Conservation (phyloP, 805 yeast species). For the Metschnikowia hibisci region DNA sequence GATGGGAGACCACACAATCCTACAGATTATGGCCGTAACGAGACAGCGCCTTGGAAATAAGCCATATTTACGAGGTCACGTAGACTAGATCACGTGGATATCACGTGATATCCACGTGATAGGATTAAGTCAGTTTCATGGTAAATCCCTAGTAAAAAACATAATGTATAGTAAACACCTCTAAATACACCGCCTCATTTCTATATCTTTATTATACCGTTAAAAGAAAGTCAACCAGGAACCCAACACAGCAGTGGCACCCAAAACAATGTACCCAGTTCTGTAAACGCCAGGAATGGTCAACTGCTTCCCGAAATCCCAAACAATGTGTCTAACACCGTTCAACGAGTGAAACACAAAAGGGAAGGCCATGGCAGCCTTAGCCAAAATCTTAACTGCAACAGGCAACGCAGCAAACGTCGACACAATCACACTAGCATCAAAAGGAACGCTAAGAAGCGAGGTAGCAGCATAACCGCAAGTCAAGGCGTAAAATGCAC, state of each 20-base stretch:
- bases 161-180: no score
- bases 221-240: slow-evolving; percentile 49
- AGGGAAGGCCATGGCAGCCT: slow-evolving; percentile 72
- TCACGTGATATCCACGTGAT: no score
- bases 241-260: slow-evolving; percentile 55
- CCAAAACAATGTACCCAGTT: slow-evolving; percentile 85
- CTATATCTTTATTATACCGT: background rate
- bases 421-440: slow-evolving; percentile 49
- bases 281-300: slow-evolving; percentile 83
- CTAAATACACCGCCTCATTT: background rate
- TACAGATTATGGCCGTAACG: no score
- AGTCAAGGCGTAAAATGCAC: slow-evolving; percentile 73
- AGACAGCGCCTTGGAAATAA: no score
- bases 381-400: slow-evolving; percentile 55
- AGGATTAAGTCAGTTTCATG: no score
- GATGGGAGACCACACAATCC: no score
- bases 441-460: slow-evolving; percentile 51
- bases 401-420: slow-evolving; percentile 62
- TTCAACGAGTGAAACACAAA: slow-evolving; percentile 83
- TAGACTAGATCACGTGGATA: no score
- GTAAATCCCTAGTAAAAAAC: no score
- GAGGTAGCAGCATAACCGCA: slow-evolving; percentile 70
- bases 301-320: slow-evolving; percentile 87
- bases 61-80: no score
- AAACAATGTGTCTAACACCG: slow-evolving; percentile 88